phyloP scores from a whole-genome alignment of 176 grass and related monocot genomes.

The Paspalum notatum region DNA sequence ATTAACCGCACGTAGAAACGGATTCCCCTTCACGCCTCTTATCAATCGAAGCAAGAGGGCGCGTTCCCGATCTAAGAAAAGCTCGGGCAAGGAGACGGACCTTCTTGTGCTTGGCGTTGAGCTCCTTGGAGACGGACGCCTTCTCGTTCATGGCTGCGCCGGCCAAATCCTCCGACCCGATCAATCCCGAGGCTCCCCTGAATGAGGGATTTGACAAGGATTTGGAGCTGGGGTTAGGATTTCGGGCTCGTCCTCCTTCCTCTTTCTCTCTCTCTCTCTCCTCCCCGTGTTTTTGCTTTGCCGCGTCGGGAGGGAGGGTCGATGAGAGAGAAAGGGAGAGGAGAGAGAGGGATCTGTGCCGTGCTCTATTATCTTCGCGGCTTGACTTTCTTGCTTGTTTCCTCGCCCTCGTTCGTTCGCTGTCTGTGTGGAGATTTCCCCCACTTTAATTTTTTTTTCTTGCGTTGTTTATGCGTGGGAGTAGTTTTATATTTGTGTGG shows the following conservation, averaged over 20 bases:
- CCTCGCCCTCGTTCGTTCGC: not conserved
- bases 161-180: conserved; percentile 27
- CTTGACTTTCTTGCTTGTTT: conserved; percentile 42
- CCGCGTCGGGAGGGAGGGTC: conserved; percentile 45
- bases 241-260: conserved; percentile 3
- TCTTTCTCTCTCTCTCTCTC: conserved; percentile 21
- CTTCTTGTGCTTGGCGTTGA: conserved; percentile 98
- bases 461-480: not conserved
- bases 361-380: conserved; percentile 24
- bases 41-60: not conserved
- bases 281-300: conserved; percentile 40
- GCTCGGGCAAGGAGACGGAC: conserved; percentile 21
- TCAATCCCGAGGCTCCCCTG: not conserved
- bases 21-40: not conserved
- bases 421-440: not conserved
- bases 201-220: not conserved
- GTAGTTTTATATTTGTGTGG: conserved; percentile 27
- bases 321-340: conserved; percentile 36
- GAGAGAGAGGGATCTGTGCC: conserved; percentile 39
- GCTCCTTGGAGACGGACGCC: conserved; percentile 93
- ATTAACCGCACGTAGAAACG: not conserved
- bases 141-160: conserved; percentile 81
- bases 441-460: not conserved
- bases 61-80: conserved; percentile 33
- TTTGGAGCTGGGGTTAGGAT: conserved; percentile 7